Evolutionary conservation across 805 yeast genomes (phyloP).

Genomic region (Teunomyces stri): DNA sequence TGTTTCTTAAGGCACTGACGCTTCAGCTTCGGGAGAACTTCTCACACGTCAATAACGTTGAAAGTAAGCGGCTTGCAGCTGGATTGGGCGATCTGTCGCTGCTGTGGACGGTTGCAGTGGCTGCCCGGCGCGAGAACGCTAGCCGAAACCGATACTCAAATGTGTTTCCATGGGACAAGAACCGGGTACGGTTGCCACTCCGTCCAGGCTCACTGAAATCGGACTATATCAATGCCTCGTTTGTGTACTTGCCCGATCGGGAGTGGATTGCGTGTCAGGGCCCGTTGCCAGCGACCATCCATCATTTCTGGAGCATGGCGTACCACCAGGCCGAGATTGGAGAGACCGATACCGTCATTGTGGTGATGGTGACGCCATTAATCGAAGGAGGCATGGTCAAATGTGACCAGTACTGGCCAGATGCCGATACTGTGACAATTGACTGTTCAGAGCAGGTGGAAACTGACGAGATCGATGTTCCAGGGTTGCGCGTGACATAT

Average conservation of each 20-base stretch:
- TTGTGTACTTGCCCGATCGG: slow-evolving; percentile 13
- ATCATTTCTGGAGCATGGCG: slow-evolving; percentile 53
- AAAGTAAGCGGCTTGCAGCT: slow-evolving; percentile 4
- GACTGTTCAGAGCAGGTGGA: slow-evolving; percentile 15
- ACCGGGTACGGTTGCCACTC: slow-evolving; percentile 31
- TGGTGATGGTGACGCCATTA: slow-evolving; percentile 54
- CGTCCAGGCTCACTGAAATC: slow-evolving; percentile 6
- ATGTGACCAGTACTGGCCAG: slow-evolving; percentile 44
- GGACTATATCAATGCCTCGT: slow-evolving; percentile 43
- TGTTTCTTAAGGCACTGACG: slow-evolving; percentile 8
- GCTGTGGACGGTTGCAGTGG: slow-evolving; percentile 7
- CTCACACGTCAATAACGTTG: slow-evolving; percentile 9
- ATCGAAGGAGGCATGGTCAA: slow-evolving; percentile 38
- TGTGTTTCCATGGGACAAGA: slow-evolving; percentile 40
- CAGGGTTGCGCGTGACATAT: slow-evolving; percentile 16
- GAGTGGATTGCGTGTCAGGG: slow-evolving; percentile 72
- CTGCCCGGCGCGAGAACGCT: slow-evolving; percentile 4
- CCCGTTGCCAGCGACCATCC: slow-evolving; percentile 39
- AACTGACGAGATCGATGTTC: slow-evolving; percentile 22
- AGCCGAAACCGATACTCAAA: slow-evolving; percentile 36
- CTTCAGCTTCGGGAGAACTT: slow-evolving; percentile 11
- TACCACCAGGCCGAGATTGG: slow-evolving; percentile 31
- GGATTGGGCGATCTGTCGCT: neutral
- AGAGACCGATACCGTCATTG: slow-evolving; percentile 24
- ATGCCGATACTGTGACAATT: slow-evolving; percentile 11